Conservation (phyloP, 78 protist genomes). For the Dictyostelium citrinum region DNA sequence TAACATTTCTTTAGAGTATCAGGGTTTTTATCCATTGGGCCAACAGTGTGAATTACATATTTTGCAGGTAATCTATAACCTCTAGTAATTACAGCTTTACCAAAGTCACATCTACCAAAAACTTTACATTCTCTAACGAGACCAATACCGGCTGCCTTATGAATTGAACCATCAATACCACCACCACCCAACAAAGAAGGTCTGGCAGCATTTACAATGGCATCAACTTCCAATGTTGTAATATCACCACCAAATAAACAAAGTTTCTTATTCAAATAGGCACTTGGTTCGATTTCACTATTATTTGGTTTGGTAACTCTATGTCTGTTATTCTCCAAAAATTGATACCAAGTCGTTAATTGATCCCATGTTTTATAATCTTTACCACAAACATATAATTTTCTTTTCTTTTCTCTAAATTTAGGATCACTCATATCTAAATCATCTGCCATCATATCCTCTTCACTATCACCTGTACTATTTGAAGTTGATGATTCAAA, state of each 20-base stretch:
- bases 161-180: constrained; percentile 89
- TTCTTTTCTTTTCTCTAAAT: constrained; percentile 18
- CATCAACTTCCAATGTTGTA: constrained; percentile 68
- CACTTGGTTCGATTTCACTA: neutral
- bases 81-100: constrained; percentile 75
- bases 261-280: constrained; percentile 15
- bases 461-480: neutral
- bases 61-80: constrained; percentile 83
- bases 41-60: constrained; percentile 88
- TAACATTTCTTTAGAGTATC: constrained; percentile 71
- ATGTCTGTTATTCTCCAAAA: constrained; percentile 20
- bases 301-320: neutral
- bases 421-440: constrained; percentile 23
- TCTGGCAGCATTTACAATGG: constrained; percentile 82
- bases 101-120: constrained; percentile 54
- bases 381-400: constrained; percentile 36
- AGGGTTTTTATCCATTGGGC: constrained; percentile 79
- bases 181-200: constrained; percentile 74
- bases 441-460: neutral
- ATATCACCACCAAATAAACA: constrained; percentile 66
- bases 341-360: constrained; percentile 38
- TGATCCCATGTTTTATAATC: neutral
- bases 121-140: constrained; percentile 69
- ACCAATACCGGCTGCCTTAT: constrained; percentile 78
- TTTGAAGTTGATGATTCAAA: neutral